Evolutionary conservation across 139 green algal genomes (phyloP).

Genomic region (Coelastrella sp.): DNA sequence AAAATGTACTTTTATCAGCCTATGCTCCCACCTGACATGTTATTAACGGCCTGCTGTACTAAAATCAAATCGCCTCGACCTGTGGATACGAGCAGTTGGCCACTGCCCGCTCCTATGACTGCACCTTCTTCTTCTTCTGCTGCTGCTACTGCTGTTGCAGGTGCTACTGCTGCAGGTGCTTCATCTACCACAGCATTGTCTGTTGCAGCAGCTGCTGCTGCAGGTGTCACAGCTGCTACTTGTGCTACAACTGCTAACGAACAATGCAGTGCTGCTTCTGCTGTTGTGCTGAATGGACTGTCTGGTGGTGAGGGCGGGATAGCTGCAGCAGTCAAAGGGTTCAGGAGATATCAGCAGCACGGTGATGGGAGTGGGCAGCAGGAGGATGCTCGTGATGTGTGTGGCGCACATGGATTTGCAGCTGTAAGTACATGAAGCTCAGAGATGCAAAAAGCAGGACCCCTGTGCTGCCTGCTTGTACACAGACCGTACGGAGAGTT

Average conservation of each 20-base stretch:
- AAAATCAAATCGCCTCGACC: background rate
- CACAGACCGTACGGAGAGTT: too few relatives aligned
- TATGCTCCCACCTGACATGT: background rate
- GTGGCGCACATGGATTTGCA: too few relatives aligned
- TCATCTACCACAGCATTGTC: background rate
- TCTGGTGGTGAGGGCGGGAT: too few relatives aligned
- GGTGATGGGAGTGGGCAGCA: too few relatives aligned
- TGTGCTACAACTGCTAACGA: constrained; percentile 22
- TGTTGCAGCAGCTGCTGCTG: background rate
- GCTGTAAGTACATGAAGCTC: too few relatives aligned
- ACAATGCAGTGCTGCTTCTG: constrained; percentile 17
- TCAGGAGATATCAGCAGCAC: too few relatives aligned
- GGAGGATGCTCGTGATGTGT: too few relatives aligned
- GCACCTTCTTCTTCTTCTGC: background rate
- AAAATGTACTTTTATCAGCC: too few relatives aligned
- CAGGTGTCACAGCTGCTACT: background rate
- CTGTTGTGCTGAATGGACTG: background rate
- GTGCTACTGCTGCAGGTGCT: background rate
- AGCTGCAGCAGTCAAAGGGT: too few relatives aligned
- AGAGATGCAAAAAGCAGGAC: too few relatives aligned
- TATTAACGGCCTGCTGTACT: background rate
- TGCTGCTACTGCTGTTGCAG: background rate
- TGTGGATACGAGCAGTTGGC: background rate
- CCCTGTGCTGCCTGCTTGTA: too few relatives aligned
- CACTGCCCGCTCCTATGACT: background rate